Evolutionary conservation across 75 land plant species (phyloP).

Genomic region (Ceratopteris richardii): DNA sequence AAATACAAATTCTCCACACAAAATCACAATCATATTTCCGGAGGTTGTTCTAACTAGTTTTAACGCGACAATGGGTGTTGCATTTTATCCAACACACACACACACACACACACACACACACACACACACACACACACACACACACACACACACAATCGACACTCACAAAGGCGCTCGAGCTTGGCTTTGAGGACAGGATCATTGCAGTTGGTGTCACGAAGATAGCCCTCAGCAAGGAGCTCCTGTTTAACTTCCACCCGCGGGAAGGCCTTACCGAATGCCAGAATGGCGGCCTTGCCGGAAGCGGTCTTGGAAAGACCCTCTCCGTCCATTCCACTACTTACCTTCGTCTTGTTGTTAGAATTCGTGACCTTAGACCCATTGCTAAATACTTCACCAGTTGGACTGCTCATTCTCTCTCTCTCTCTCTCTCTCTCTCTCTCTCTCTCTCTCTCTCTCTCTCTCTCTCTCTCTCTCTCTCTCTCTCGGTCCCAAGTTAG

Average conservation of each 20-base stretch:
- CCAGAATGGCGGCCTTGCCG: slow-evolving; percentile 67
- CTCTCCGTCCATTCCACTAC: slow-evolving; percentile 2
- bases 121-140: not conserved
- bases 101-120: not conserved
- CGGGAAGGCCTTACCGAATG: slow-evolving; percentile 96
- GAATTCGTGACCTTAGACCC: no score
- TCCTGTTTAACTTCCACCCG: slow-evolving; percentile 77
- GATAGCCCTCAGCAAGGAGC: slow-evolving; percentile 68
- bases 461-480: no score
- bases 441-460: not conserved
- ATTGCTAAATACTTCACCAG: not conserved
- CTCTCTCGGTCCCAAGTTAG: no score
- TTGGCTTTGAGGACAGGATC: slow-evolving; percentile 74
- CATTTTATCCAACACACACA: no score
- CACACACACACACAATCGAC: not conserved
- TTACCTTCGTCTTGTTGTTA: not conserved
- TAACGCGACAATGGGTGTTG: no score
- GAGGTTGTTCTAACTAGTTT: no score
- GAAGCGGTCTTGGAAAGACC: slow-evolving; percentile 23
- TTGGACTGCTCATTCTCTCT: not conserved
- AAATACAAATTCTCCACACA: no score
- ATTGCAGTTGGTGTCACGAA: slow-evolving; percentile 72
- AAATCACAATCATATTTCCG: no score
- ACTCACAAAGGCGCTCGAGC: slow-evolving; percentile 77
- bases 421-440: not conserved